Base-by-base conservation (phyloP, 1,139 yeast genomes). In the Kluyveromyces sp. region DNA sequence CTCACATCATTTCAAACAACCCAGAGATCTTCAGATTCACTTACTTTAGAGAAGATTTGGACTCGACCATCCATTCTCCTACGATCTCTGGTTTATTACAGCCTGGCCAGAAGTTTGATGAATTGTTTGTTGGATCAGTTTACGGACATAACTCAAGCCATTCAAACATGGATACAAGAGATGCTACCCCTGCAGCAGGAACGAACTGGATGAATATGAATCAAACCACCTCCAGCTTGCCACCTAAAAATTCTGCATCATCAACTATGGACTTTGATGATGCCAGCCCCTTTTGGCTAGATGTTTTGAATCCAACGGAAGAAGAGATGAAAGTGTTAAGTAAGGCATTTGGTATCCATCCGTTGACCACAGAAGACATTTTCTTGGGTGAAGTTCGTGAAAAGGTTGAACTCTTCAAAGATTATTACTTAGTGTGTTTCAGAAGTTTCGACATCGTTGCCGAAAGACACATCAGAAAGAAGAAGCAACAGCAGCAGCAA, bases 281-380 rank as follows among this genome's bases (percentile, higher is more conserved):
- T 22, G 54, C 60, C 2, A 57, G 71, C 2, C 94, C 95, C 3
- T 86, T 85, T 58, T 92, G 98, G 97, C 71, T 92, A 9, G 98
- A 92, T 63, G 85, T 92, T 18, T 68, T 85, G 45, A 83, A 88
- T 56, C 98, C 98, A 2, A 85, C 95, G 0, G 98, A 89, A 56
- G 95, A 86, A 51, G 98, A 92, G 63, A 89, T 92, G 96, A 88
- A 88, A 60, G 94, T 85, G 0, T 59, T 92, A 13, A 80, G 95
- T 22, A 88, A 88, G 56, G 80, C 96, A 0, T 92, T 92, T 65
- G 95, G 95, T 0, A 86, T 89, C 47, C 98, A 89, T 63, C 97
- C 97, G 0, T 74, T 89, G 56, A 92, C 98, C 0, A 85, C 96
- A 0, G 98, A 92, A 61, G 98, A 92, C 68, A 92, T 92, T 44